A percentile compares a stretch with the other conserved stretches of the same genome.
Conservation (phyloP, 306 rosid genomes). For the Trichosanthes truncata region DNA sequence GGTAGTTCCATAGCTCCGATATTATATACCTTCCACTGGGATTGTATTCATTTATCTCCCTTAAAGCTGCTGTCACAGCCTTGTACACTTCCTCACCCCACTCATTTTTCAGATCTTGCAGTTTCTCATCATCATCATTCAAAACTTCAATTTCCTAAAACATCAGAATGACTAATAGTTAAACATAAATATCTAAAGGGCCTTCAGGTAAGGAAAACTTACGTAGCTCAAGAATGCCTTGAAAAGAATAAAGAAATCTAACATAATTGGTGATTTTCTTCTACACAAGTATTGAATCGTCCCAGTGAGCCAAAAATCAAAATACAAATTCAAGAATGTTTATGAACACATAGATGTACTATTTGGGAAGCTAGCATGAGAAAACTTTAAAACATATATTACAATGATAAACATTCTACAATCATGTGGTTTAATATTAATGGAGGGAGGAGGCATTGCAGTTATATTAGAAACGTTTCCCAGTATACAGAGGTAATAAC, state of each 20-base stretch:
- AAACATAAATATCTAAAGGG: background rate
- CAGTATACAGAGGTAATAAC: background rate
- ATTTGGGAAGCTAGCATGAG: background rate
- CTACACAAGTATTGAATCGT: background rate
- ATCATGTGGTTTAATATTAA: background rate
- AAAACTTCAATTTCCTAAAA: conserved; percentile 25
- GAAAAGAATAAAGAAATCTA: background rate
- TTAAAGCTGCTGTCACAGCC: conserved; percentile 38
- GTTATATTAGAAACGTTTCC: background rate
- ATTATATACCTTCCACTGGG: conserved; percentile 49
- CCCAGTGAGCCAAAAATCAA: background rate
- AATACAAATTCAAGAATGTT: background rate
- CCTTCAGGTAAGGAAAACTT: background rate
- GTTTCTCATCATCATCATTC: conserved; percentile 36
- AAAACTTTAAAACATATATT: background rate
- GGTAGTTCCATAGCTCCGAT: conserved; percentile 47
- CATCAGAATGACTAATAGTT: background rate
- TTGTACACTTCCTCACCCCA: conserved; percentile 30
- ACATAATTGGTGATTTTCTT: background rate
- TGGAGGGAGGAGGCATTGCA: background rate
- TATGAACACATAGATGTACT: background rate
- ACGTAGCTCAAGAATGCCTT: background rate
- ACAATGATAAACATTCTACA: background rate
- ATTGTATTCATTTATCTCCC: conserved; percentile 51
- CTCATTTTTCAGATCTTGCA: conserved; percentile 29